These are phyloP conservation scores for Sugiyamaella americana DNA, from an alignment of 805 yeast genomes.

Conservation along the genomic window DNA sequence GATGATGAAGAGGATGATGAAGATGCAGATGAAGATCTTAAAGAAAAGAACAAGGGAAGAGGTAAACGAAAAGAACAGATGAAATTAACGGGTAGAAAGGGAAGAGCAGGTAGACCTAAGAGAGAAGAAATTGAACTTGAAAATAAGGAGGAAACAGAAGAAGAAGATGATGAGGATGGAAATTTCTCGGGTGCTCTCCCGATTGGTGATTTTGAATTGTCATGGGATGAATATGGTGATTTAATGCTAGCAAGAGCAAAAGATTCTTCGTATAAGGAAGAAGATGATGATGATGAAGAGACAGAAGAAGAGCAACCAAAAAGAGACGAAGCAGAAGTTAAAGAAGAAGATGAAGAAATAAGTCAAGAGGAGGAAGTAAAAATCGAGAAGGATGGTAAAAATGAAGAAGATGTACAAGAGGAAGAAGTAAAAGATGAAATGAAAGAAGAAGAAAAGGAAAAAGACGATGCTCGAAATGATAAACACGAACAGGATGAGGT, in stretches of 20 bases:
- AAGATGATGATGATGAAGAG: constrained; percentile 1
- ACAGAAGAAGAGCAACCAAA: constrained; percentile 2
- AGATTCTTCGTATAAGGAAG: constrained; percentile 1
- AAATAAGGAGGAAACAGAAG: not conserved
- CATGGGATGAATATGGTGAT: constrained; percentile 43
- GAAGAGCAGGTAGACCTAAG: not conserved
- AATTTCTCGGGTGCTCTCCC: constrained; percentile 9
- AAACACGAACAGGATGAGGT: not conserved
- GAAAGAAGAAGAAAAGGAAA: constrained; percentile 9
- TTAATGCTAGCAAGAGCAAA: constrained; percentile 36
- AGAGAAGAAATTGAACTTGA: not conserved
- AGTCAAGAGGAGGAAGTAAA: constrained; percentile 2
- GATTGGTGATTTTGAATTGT: constrained; percentile 34
- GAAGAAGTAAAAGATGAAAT: constrained; percentile 4
- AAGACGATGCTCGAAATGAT: not conserved
- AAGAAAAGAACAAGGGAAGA: too few relatives aligned
- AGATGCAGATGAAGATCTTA: not conserved
- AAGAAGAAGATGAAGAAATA: constrained; percentile 8
- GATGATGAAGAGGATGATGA: not conserved
- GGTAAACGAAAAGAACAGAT: constrained; percentile 43
- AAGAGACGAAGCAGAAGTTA: constrained; percentile 9
- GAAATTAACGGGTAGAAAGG: not conserved
- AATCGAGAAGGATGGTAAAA: not conserved
- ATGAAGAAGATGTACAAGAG: constrained; percentile 1
- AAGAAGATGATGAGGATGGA: constrained; percentile 1